A percentile compares a stretch with the other conserved stretches of the same genome.
Evolutionary conservation across 768 basidiomycete species (phyloP).

Genomic region (Lepiota venenata): DNA sequence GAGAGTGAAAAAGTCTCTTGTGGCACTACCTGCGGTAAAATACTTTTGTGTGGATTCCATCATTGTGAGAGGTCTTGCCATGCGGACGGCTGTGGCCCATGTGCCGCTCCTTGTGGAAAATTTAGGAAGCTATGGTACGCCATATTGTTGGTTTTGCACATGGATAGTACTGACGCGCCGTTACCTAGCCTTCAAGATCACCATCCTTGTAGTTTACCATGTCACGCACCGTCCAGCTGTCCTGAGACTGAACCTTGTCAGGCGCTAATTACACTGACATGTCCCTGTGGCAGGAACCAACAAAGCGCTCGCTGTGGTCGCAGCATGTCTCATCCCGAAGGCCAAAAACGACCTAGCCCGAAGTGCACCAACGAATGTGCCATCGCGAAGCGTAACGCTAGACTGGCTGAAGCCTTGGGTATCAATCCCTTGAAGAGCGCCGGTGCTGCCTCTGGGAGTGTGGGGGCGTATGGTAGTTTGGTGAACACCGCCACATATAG

Average conservation of each 20-base stretch:
- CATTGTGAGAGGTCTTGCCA: conserved; percentile 85
- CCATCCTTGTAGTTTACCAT: conserved; percentile 74
- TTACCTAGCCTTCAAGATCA: conserved; percentile 60
- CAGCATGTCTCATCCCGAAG: conserved; percentile 39
- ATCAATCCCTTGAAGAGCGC: conserved; percentile 46
- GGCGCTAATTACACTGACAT: conserved; percentile 61
- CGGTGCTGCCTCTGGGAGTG: neutral
- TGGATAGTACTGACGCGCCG: neutral
- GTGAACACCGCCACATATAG: conserved; percentile 45
- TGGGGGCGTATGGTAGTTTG: conserved; percentile 34
- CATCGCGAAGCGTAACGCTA: conserved; percentile 82
- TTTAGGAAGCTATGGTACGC: conserved; percentile 75
- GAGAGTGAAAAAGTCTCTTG: conserved; percentile 78
- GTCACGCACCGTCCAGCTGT: conserved; percentile 89
- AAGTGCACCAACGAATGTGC: conserved; percentile 85
- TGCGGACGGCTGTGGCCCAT: conserved; percentile 73
- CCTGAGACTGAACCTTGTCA: conserved; percentile 78
- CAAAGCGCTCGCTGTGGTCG: conserved; percentile 75
- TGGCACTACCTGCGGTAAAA: conserved; percentile 76
- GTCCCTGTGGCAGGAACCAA: conserved; percentile 81
- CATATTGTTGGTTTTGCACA: neutral
- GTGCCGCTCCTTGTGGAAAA: conserved; percentile 81
- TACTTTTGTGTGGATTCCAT: conserved; percentile 86
- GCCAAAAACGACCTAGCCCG: conserved; percentile 30
- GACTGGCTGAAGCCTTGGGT: conserved; percentile 88